Percentiles rank a stretch among this genome's conserved stretches.
Evolutionary conservation across 2,329 filamentous ascomycete genomes (phyloP).

Genomic region (Alternaria arbusti): DNA sequence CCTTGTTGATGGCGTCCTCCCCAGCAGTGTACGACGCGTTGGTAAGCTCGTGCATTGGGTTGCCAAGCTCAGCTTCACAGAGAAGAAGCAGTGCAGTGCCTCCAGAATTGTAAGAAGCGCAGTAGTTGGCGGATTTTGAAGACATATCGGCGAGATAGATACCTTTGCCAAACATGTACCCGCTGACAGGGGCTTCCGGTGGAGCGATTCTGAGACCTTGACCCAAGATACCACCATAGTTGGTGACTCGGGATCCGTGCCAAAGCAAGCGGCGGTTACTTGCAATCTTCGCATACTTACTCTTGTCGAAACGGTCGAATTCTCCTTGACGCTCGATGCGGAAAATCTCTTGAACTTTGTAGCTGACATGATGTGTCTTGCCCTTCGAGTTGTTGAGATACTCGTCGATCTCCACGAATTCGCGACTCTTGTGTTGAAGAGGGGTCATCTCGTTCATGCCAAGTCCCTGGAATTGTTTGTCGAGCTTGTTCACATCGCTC

Average conservation of each 20-base stretch:
- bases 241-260: constrained; percentile 85
- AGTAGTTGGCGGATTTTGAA: constrained; percentile 83
- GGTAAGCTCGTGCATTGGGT: constrained; percentile 72
- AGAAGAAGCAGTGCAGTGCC: constrained; percentile 77
- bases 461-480: constrained; percentile 74
- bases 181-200: constrained; percentile 76
- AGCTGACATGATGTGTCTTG: constrained; percentile 66
- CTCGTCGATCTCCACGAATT: constrained; percentile 68
- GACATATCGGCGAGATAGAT: constrained; percentile 85
- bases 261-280: constrained; percentile 79
- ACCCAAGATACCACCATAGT: constrained; percentile 85
- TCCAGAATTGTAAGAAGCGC: constrained; percentile 66
- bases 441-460: constrained; percentile 78
- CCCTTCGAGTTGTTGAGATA: constrained; percentile 75
- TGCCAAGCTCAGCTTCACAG: constrained; percentile 82
- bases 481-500: constrained; percentile 66
- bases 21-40: constrained; percentile 67
- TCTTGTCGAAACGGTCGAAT: constrained; percentile 68
- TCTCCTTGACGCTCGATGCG: constrained; percentile 80
- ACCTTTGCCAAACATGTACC: constrained; percentile 91
- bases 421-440: constrained; percentile 63
- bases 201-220: constrained; percentile 91
- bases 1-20: constrained; percentile 64
- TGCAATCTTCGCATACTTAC: constrained; percentile 59
- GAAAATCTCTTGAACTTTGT: constrained; percentile 77